Evolutionary conservation across 306 rosid species (phyloP), one percentile per base, ranked within the genome.

Genomic region (Hippophae tibetana): DNA sequence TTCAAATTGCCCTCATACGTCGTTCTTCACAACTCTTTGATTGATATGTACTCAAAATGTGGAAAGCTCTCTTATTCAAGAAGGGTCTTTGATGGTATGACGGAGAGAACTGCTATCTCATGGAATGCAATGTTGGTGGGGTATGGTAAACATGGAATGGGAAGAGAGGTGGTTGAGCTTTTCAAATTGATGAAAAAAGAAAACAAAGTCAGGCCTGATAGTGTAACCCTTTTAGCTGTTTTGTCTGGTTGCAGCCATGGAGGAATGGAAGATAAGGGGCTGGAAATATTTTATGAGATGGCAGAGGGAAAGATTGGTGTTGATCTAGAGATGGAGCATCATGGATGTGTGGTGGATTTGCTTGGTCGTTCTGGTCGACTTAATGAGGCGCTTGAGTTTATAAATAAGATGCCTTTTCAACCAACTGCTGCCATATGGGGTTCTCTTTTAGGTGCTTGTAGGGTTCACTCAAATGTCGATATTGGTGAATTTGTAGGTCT

Each of bases 61-160:
- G 98, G 96, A 71, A 85, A 74, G 54, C 86, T 85, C 52, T 52
- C 68, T 43, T 90, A 87, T 58, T 70, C 98, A 0, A 74, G 86
- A 69, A 80, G 89, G 66, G 67, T 85, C 27, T 90, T 90, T 52
- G 82, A 83, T 69, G 48, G 71, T 57, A 82, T 90, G 86, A 57
- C 56, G 5, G 93, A 79, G 80, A 83, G 96, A 67, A 85, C 83
- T 40, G 83, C 74, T 51, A 79, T 90, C 72, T 87, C 94, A 40
- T 90, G 97, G 95, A 90, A 90, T 72, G 94, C 87, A 14, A 87
- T 87, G 95, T 86, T 90, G 42, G 80, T 77, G 12, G 97, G 94
- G 60, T 90, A 84, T 74, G 74, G 94, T 65, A 90, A 84, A 74
- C 94, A 90, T 64, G 97, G 97, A 69, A 77, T 81, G 84, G 95